phyloP scores from a whole-genome alignment of 306 rosid genomes.

The Quercus variabilis region DNA sequence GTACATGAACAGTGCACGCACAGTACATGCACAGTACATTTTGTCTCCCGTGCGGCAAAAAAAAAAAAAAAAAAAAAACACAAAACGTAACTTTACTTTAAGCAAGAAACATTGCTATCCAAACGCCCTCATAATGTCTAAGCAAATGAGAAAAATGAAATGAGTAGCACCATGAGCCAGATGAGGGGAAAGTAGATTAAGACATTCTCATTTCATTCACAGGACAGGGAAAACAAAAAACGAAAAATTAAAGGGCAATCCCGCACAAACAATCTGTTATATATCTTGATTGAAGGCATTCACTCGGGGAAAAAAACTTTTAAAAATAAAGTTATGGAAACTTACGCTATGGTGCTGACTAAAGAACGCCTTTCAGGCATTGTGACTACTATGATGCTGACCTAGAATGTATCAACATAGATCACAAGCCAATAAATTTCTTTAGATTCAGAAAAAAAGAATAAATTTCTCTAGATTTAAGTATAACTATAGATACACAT shows the following conservation, averaged over 20 bases:
- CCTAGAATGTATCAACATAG: slow-evolving; percentile 38
- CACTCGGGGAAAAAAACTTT: no score
- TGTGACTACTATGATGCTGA: slow-evolving; percentile 90
- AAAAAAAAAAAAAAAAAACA: no score
- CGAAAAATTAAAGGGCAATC: not conserved
- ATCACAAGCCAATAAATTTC: not conserved
- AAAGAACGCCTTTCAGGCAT: slow-evolving; percentile 94
- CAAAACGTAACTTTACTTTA: no score
- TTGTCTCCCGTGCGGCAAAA: no score
- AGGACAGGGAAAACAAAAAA: not conserved
- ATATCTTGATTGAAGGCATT: not conserved
- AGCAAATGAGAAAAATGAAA: not conserved
- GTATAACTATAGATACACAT: not conserved
- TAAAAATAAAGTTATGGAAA: not conserved
- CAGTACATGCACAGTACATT: no score
- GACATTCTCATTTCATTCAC: not conserved
- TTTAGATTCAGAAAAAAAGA: no score
- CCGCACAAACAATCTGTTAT: not conserved
- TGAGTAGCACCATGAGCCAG: not conserved
- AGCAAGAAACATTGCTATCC: no score
- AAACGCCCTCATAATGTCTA: no score
- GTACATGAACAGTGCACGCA: no score
- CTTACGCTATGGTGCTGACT: slow-evolving; percentile 91
- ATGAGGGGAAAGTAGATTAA: not conserved
- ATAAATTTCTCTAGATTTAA: not conserved